These are phyloP conservation scores for Pelargonium nanum DNA, from an alignment of 345 rosid species.

Conservation along the genomic window DNA sequence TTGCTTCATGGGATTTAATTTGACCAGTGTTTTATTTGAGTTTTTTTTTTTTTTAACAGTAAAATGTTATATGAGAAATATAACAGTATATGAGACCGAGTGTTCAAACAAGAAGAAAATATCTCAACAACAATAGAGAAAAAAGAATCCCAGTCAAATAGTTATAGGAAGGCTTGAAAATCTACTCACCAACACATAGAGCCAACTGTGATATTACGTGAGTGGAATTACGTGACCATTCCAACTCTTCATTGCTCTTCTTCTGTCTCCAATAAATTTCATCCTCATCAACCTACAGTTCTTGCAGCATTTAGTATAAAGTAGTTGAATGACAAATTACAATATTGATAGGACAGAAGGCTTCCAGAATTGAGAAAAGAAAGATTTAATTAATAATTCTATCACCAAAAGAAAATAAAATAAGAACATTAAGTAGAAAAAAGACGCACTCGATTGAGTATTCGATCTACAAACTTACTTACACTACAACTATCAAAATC, in stretches of 20 bases:
- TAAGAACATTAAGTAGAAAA: neutral
- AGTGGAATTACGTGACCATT: constrained; percentile 55
- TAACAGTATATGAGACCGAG: no score
- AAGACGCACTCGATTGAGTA: neutral
- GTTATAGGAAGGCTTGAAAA: constrained; percentile 6
- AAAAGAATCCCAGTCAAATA: neutral
- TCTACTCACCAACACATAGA: constrained; percentile 62
- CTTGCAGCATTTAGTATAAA: constrained; percentile 12
- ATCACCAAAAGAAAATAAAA: neutral
- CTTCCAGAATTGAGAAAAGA: constrained; percentile 7
- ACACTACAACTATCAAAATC: neutral
- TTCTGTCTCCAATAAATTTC: constrained; percentile 69
- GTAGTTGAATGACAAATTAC: constrained; percentile 4
- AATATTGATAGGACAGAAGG: neutral
- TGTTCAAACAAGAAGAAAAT: no score
- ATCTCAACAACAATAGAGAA: neutral
- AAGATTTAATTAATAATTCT: neutral
- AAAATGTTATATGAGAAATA: no score
- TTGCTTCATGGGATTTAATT: no score
- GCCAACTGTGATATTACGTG: constrained; percentile 48
- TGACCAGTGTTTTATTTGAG: no score
- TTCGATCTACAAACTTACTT: neutral
- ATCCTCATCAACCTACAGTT: constrained; percentile 78
- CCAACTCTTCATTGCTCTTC: constrained; percentile 59
- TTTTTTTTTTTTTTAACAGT: no score